phyloP scores from a whole-genome alignment of 169 alveolate genomes.

The Cryptosporidium viatorum region DNA sequence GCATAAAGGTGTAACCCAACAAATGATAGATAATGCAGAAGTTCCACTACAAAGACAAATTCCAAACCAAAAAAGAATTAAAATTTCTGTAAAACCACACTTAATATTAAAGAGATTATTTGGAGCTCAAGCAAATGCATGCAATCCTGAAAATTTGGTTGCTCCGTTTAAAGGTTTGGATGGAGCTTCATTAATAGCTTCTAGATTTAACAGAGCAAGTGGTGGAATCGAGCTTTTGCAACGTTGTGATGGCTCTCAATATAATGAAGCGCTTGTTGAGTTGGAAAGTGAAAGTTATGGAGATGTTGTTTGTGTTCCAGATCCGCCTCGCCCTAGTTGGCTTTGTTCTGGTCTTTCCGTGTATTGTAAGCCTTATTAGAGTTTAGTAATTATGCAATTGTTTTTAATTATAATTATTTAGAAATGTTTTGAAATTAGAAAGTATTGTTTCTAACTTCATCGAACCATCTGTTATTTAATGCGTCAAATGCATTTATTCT shows the following conservation, averaged over 20 bases:
- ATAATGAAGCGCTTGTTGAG: slow-evolving; percentile 62
- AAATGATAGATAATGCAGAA: slow-evolving; percentile 61
- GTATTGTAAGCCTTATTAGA: slow-evolving; percentile 57
- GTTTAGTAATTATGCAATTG: not conserved
- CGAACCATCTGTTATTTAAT: slow-evolving; percentile 53
- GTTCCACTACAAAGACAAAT: slow-evolving; percentile 41
- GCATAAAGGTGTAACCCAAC: slow-evolving; percentile 60
- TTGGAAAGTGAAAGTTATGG: slow-evolving; percentile 44
- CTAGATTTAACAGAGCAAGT: slow-evolving; percentile 68
- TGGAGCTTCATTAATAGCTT: slow-evolving; percentile 61
- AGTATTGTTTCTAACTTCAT: slow-evolving; percentile 25
- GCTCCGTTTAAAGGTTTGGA: slow-evolving; percentile 75
- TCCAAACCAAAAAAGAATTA: slow-evolving; percentile 9
- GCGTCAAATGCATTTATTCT: slow-evolving; percentile 71
- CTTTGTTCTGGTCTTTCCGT: slow-evolving; percentile 67
- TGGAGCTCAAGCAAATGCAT: slow-evolving; percentile 63
- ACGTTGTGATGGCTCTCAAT: slow-evolving; percentile 63
- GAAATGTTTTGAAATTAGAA: not conserved
- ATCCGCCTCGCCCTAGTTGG: slow-evolving; percentile 68
- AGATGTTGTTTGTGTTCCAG: slow-evolving; percentile 66
- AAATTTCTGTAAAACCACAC: slow-evolving; percentile 64
- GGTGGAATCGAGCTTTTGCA: slow-evolving; percentile 71
- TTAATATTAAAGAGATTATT: slow-evolving; percentile 53
- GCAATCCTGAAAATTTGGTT: slow-evolving; percentile 72
- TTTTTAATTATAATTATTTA: not conserved